Evolutionary conservation across 148 eudicot genomes (phyloP).

Genomic region (Amaranthus hypochondriacus): DNA sequence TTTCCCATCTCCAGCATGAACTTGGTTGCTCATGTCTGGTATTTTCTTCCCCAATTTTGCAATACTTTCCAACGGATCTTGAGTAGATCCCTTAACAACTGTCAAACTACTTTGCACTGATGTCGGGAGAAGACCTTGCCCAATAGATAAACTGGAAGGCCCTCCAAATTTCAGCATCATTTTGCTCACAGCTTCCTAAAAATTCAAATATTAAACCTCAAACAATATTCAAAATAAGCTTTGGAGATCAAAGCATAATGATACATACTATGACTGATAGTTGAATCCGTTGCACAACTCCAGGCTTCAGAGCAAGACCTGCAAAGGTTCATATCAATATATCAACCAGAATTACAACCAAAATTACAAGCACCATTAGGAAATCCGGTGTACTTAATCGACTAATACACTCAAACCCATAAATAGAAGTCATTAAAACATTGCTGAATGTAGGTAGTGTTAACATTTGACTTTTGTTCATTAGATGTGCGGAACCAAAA

Average conservation of each 20-base stretch:
- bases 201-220: slow-evolving; percentile 19
- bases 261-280: slow-evolving; percentile 51
- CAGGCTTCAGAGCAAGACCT: slow-evolving; percentile 94
- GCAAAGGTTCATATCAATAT: slow-evolving; percentile 20
- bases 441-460: not conserved
- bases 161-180: slow-evolving; percentile 72
- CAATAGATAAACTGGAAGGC: slow-evolving; percentile 45
- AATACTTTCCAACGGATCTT: slow-evolving; percentile 44
- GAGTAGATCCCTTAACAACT: slow-evolving; percentile 31
- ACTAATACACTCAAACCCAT: not conserved
- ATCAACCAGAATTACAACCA: slow-evolving; percentile 11
- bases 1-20: slow-evolving; percentile 25
- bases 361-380: not conserved
- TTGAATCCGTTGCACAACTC: slow-evolving; percentile 70
- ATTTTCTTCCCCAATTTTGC: slow-evolving; percentile 35
- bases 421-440: not conserved
- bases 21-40: slow-evolving; percentile 26
- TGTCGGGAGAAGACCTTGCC: slow-evolving; percentile 55
- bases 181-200: slow-evolving; percentile 52
- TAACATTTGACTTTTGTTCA: too few species aligned
- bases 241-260: not conserved
- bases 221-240: not conserved
- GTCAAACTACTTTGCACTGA: slow-evolving; percentile 54
- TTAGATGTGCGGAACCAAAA: too few species aligned
- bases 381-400: not conserved